Evolutionary conservation across 495 filamentous ascomycete genomes (phyloP), one percentile per base, ranked within the genome.

Genomic region (Penicillium crystallinum): DNA sequence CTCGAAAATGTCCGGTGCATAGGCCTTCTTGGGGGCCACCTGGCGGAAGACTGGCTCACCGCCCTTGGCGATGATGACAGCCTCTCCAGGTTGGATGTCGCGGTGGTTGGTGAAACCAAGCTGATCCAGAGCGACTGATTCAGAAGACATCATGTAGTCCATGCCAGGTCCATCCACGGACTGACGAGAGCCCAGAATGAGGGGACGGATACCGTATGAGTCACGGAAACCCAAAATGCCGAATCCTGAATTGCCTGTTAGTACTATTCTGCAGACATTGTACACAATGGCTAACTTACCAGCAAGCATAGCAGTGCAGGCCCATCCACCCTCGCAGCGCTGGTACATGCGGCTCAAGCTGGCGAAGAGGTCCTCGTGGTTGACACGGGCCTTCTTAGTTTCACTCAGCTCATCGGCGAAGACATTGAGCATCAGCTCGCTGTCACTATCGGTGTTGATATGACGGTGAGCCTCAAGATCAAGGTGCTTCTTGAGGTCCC

Each of bases 91-190:
- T 30, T 86, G 70, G 53, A 97, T 90, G 64, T 97, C 91, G 33
- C 76, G 69, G 57, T 96, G 88, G 64, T 90, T 78, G 19, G 67
- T 73, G 76, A 95, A 97, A 17, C 90, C 92, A 29, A 95, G 82
- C 61, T 96, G 91, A 47, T 85, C 80, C 36, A 98, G 74, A 42
- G 93, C 93, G 52, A 97, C 88, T 29, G 88, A 93, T 70, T 98
- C 93, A n/a, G 90, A 96, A 0, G 93, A 89, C 77, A 98, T 84
- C 88, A 97, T 95, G 73, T 97, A 98, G 71, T 97, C 93, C 46
- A 64, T 88, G 18, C 86, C 87, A 0, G 81, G 78, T 22, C 80
- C 78, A 46, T 78, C 74, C n/a, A 84, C 63, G 0, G 86, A 87
- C 3, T 80, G 79, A 35, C 88, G 80, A 57, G 82, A 86, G 38